Conservation (phyloP, 2,329 filamentous ascomycete genomes). For the Domatiomyces catenatus region DNA sequence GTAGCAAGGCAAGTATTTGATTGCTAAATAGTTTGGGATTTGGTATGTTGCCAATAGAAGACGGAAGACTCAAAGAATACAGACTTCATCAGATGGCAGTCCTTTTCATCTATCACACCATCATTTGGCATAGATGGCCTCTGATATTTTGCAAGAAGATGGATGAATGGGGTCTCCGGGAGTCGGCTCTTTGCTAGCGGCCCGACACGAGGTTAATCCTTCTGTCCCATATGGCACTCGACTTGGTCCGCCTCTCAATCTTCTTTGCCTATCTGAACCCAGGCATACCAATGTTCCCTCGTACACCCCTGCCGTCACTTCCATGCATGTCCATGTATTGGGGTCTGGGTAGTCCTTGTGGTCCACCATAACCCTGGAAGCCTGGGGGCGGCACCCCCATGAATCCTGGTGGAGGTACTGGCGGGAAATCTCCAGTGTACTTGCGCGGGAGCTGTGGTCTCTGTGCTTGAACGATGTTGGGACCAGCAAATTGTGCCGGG, state of each 20-base stretch:
- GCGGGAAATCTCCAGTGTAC: conserved; percentile 17
- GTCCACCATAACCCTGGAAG: conserved; percentile 26
- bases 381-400: conserved; percentile 27
- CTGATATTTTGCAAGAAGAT: background rate
- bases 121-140: background rate
- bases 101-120: background rate
- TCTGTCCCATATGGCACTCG: background rate
- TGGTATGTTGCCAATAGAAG: no score
- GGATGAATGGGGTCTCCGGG: background rate
- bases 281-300: conserved; percentile 10
- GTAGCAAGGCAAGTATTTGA: no score
- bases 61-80: background rate
- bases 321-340: conserved; percentile 31
- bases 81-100: background rate
- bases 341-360: conserved; percentile 13
- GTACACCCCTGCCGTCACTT: conserved; percentile 23
- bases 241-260: background rate
- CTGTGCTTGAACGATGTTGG: background rate
- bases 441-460: conserved; percentile 10
- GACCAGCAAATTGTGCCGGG: background rate
- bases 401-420: conserved; percentile 30
- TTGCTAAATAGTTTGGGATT: no score
- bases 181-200: background rate
- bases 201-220: background rate
- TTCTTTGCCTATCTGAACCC: background rate